Percentiles rank a stretch among this genome's conserved stretches.
These are phyloP conservation scores for Phytophthora syringae DNA, from an alignment of 352 stramenopile species.

Conservation along the genomic window DNA sequence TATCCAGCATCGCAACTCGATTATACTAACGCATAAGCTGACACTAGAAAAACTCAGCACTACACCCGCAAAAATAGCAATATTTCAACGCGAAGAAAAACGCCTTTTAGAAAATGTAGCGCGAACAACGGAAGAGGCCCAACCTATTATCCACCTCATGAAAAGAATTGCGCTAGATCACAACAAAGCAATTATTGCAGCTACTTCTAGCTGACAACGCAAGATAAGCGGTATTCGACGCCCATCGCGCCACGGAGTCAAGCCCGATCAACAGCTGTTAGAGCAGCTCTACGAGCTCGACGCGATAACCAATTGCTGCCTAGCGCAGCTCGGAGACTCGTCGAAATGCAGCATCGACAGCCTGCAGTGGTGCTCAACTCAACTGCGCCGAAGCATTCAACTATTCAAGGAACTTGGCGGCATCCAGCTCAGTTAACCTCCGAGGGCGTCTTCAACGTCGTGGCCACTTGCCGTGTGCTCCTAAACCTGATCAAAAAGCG, in stretches of 20 bases:
- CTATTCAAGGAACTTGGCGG: not conserved
- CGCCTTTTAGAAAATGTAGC: not conserved
- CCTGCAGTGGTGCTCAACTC: not conserved
- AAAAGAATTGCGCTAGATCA: not conserved
- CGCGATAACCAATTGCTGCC: not conserved
- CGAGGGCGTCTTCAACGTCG: not conserved
- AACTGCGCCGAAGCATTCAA: not conserved
- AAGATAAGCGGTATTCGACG: not conserved
- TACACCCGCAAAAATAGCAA: conserved; percentile 1
- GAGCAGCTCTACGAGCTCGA: not conserved
- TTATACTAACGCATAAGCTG: not conserved
- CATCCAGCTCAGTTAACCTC: not conserved
- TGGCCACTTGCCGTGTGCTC: not conserved
- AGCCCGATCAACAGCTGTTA: not conserved
- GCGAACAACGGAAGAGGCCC: not conserved
- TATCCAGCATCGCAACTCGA: not conserved
- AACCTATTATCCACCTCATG: conserved; percentile 1
- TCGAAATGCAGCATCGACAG: not conserved
- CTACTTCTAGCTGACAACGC: not conserved
- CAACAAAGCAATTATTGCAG: not conserved
- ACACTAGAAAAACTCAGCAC: conserved; percentile 1
- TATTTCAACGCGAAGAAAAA: conserved; percentile 2
- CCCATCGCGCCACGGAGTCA: not conserved
- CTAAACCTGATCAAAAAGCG: not conserved
- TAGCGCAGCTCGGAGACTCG: not conserved